A percentile compares a stretch with the other conserved stretches of the same genome.
Evolutionary conservation across 2,329 filamentous ascomycete species (phyloP).

Genomic region (Fulvia fulva): DNA sequence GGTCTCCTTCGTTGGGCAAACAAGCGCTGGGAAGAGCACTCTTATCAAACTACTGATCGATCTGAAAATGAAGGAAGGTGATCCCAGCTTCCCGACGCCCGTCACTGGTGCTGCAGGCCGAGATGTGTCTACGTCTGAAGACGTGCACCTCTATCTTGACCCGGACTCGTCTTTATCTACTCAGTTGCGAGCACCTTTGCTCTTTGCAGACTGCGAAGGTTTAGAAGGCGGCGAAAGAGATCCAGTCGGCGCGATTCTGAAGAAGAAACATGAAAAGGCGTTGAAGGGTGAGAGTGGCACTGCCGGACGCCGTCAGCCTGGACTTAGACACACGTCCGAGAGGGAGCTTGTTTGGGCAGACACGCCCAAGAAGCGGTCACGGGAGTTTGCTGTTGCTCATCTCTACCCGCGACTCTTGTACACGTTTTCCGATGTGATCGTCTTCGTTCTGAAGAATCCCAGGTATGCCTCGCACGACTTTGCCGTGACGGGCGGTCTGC

Average conservation of each 20-base stretch:
- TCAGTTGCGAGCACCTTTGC: constrained; percentile 36
- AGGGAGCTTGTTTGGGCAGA: constrained; percentile 23
- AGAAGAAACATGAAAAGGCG: neutral
- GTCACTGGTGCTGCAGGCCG: constrained; percentile 16
- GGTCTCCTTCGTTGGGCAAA: constrained; percentile 1
- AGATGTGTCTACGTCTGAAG: constrained; percentile 43
- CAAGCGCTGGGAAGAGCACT: constrained; percentile 44
- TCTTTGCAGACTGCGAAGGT: constrained; percentile 50
- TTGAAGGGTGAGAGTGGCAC: neutral
- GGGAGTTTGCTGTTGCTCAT: constrained; percentile 33
- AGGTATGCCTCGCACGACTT: constrained; percentile 19
- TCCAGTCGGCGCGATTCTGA: constrained; percentile 26
- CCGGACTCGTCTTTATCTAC: constrained; percentile 33
- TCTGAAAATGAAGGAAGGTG: constrained; percentile 13
- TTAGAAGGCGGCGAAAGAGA: constrained; percentile 45
- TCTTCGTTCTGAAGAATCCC: constrained; percentile 36
- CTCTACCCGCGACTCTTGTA: constrained; percentile 38
- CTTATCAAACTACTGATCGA: constrained; percentile 46
- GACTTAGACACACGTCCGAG: constrained; percentile 10
- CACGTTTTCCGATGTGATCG: constrained; percentile 38
- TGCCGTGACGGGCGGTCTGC: constrained; percentile 4
- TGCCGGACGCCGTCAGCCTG: neutral
- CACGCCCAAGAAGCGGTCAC: constrained; percentile 15
- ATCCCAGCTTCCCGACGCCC: constrained; percentile 11
- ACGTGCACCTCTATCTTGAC: constrained; percentile 50